A percentile compares a stretch with the other conserved stretches of the same genome.
phyloP scores from a whole-genome alignment of 2,329 filamentous ascomycete species.

The Ophiostoma sp. region DNA sequence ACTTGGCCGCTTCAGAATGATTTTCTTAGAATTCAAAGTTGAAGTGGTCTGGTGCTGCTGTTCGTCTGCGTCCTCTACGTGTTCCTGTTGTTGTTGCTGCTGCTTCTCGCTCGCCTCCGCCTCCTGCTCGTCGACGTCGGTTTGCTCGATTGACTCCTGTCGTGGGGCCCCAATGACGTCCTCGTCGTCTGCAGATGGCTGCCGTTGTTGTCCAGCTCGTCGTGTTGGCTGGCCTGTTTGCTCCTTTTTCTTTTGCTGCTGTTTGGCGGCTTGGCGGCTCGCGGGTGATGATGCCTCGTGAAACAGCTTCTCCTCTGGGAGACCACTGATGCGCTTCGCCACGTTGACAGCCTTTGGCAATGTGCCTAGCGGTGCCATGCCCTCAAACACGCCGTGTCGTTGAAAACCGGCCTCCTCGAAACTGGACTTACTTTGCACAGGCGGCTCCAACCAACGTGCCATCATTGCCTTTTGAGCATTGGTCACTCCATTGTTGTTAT shows the following conservation, averaged over 20 bases:
- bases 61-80: conserved; percentile 14
- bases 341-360: conserved; percentile 62
- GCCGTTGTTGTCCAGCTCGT: background rate
- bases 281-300: conserved; percentile 6
- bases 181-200: background rate
- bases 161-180: background rate
- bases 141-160: background rate
- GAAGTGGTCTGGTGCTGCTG: conserved; percentile 6
- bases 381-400: conserved; percentile 73
- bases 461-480: conserved; percentile 51
- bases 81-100: background rate
- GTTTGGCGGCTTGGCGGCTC: conserved; percentile 1
- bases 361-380: conserved; percentile 79
- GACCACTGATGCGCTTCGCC: conserved; percentile 46
- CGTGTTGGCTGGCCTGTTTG: background rate
- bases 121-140: background rate
- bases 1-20: conserved; percentile 47
- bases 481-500: conserved; percentile 29
- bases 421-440: conserved; percentile 63
- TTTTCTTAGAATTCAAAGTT: conserved; percentile 42
- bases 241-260: conserved; percentile 19
- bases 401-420: conserved; percentile 77
- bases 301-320: conserved; percentile 27
- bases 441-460: conserved; percentile 60
- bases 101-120: background rate